Percentiles rank a stretch among this genome's conserved stretches.
Evolutionary conservation across 2,329 filamentous ascomycete genomes (phyloP).

Genomic region (Trichophyton schoenleinii): DNA sequence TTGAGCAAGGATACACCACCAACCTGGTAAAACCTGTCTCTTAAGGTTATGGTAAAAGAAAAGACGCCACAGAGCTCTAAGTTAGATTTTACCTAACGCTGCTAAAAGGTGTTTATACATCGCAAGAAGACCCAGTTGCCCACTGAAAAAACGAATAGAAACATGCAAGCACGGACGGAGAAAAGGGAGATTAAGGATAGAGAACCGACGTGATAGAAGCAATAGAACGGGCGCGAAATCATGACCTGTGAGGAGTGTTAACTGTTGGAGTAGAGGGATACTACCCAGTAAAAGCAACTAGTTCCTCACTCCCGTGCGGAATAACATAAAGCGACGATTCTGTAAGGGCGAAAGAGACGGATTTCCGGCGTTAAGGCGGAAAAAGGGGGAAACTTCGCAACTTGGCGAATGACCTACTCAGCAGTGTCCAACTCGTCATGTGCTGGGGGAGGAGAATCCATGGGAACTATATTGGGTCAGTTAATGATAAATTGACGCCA

Average conservation of each 20-base stretch:
- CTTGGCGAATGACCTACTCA: slow-evolving; percentile 43
- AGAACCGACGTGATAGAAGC: background rate
- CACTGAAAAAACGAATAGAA: background rate
- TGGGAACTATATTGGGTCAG: slow-evolving; percentile 31
- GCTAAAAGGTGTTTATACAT: slow-evolving; percentile 4
- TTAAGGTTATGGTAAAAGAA: background rate
- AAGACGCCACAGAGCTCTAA: slow-evolving; percentile 4
- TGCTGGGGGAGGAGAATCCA: slow-evolving; percentile 67
- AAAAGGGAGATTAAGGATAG: background rate
- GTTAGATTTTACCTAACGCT: slow-evolving; percentile 5
- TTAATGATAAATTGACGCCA: background rate
- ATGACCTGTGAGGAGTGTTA: slow-evolving; percentile 1
- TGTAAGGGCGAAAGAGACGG: background rate
- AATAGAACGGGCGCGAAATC: background rate
- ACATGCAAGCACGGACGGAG: background rate
- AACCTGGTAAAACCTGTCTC: background rate
- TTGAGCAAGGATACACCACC: background rate
- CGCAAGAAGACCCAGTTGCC: slow-evolving; percentile 3
- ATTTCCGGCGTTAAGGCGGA: background rate
- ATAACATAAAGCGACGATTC: background rate
- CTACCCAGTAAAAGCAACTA: background rate
- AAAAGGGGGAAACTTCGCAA: background rate
- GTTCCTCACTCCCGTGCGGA: background rate
- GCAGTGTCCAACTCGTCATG: slow-evolving; percentile 95
- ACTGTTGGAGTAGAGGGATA: background rate